These are phyloP conservation scores for Penicillium sp. DNA, from an alignment of 2,329 filamentous ascomycete genomes.

Conservation along the genomic window DNA sequence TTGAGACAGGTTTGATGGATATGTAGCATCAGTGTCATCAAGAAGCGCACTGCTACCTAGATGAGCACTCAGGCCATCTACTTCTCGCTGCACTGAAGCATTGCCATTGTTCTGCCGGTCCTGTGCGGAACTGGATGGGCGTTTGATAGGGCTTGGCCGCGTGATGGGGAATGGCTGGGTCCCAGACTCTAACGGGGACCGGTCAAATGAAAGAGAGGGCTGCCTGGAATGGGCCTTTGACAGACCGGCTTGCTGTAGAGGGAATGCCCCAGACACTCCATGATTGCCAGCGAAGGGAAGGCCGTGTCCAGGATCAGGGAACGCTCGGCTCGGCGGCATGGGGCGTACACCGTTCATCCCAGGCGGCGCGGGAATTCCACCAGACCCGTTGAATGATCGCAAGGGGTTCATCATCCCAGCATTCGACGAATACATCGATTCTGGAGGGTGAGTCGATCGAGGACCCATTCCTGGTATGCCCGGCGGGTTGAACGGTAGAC, in stretches of 20 bases:
- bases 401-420: conserved; percentile 56
- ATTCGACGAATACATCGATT: conserved; percentile 57
- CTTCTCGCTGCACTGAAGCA: conserved; percentile 51
- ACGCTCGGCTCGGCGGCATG: conserved; percentile 57
- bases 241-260: conserved; percentile 40
- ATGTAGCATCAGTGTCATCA: conserved; percentile 69
- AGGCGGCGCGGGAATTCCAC: conserved; percentile 57
- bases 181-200: conserved; percentile 59
- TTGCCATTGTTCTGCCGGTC: conserved; percentile 47
- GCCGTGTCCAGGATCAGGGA: conserved; percentile 48
- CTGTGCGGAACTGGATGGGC: conserved; percentile 70
- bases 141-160: conserved; percentile 81
- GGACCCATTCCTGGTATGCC: conserved; percentile 56
- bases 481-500: conserved; percentile 55
- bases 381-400: conserved; percentile 53
- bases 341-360: conserved; percentile 63
- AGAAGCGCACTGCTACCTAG: conserved; percentile 88
- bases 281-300: conserved; percentile 46
- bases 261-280: conserved; percentile 41
- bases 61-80: conserved; percentile 74
- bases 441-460: conserved; percentile 51
- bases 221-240: conserved; percentile 70
- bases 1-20: conserved; percentile 50
- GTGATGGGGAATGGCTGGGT: conserved; percentile 70
- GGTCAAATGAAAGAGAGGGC: conserved; percentile 64